phyloP scores from a whole-genome alignment of 495 filamentous ascomycete genomes.

The Talaromyces proteolyticus region DNA sequence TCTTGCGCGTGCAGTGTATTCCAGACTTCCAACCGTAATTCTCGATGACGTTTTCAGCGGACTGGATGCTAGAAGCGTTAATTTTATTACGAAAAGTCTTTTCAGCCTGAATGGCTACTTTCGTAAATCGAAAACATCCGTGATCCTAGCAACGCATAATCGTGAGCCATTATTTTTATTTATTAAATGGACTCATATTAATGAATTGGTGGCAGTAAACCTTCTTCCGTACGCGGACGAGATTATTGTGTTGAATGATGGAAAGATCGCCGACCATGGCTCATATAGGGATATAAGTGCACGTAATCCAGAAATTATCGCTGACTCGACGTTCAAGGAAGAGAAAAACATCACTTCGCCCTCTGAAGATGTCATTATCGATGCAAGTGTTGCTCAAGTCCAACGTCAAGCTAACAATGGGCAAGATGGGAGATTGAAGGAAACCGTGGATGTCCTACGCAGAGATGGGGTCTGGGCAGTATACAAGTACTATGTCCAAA shows the following conservation, averaged over 20 bases:
- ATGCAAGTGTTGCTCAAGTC: not conserved
- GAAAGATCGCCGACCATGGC: slow-evolving; percentile 9
- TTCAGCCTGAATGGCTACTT: slow-evolving; percentile 10
- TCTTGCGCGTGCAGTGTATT: slow-evolving; percentile 18
- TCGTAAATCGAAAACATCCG: slow-evolving; percentile 10
- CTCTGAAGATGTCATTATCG: not conserved
- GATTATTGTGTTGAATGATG: slow-evolving; percentile 11
- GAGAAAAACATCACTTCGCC: not conserved
- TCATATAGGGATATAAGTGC: slow-evolving; percentile 9
- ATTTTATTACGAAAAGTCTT: slow-evolving; percentile 3
- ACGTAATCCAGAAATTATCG: slow-evolving; percentile 6
- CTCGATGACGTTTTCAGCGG: slow-evolving; percentile 35
- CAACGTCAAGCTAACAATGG: not conserved
- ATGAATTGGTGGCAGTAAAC: slow-evolving; percentile 34
- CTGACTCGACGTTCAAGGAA: not conserved
- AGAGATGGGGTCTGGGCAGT: slow-evolving; percentile 35
- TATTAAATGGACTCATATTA: slow-evolving; percentile 25
- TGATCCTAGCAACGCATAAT: slow-evolving; percentile 9
- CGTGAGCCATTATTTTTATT: not conserved
- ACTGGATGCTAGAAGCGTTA: slow-evolving; percentile 11
- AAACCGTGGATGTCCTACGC: slow-evolving; percentile 4
- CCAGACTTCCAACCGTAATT: slow-evolving; percentile 16
- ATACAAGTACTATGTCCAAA: slow-evolving; percentile 45
- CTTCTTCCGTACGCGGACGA: slow-evolving; percentile 18
- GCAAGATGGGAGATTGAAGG: not conserved